Evolutionary conservation across 2,329 filamentous ascomycete species (phyloP), one percentile per base, ranked within the genome.

Genomic region (Zarea fungicola): DNA sequence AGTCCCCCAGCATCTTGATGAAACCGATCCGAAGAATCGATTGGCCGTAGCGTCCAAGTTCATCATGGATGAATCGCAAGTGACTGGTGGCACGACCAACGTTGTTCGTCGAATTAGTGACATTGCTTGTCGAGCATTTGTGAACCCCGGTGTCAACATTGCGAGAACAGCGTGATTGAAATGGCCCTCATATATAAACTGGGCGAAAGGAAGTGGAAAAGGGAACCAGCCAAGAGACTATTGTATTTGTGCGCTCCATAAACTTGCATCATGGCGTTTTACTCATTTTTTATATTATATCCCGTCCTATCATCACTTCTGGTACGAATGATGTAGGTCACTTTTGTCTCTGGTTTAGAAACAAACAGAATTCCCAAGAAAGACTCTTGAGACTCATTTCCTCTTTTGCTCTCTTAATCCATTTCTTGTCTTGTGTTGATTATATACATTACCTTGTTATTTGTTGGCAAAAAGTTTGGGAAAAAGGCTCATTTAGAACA

Each of bases 1-100:
- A 21, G 69, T 78, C 7, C 76, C 79, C 1, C 74, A 78, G 40
- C 80, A 82, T 50, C 71, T 82, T 5, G 83, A 85, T 59, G 85
- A 88, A 65, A 77, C 74, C 37, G 83, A 87, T 42, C 75, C 81
- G 1, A 80, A 81, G 53, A 83, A 78, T 60, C 83, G 83, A 60
- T 73, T 88, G 13, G 77, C 78, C 7, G 83, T 87, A 16, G 85
- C 85, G 3, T 81, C 83, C 58, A 83, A 81, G 60, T 87, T 88
- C 59, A 77, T 89, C 23, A 74, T 80, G 51, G 76, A 83, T 52
- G 82, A 87, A 60, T 76, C 81, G 8, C 73, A 76, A 48, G 76
- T 72, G 21, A 70, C 78, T 11, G 81, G 82, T n/a, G 84, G 83
- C n/a, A 87, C 84, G 2, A 88, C 82, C 2, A 87, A 88, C 54